These are phyloP conservation scores for Mycena floridula DNA, from an alignment of 768 basidiomycete genomes.

Conservation along the genomic window DNA sequence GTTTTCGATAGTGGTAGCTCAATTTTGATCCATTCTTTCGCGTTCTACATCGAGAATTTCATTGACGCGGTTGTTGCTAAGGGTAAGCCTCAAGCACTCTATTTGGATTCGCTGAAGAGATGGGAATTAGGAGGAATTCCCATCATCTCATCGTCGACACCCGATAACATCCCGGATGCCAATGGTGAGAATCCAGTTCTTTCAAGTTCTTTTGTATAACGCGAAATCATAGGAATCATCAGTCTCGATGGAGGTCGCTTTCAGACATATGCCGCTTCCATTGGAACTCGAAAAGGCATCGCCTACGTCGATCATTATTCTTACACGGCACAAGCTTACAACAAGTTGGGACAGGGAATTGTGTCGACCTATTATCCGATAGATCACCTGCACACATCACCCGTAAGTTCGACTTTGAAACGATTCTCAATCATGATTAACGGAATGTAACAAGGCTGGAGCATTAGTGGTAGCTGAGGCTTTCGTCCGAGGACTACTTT, in stretches of 20 bases:
- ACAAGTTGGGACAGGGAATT: too few relatives aligned
- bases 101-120: too few relatives aligned
- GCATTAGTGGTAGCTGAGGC: slow-evolving; percentile 42
- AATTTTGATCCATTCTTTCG: slow-evolving; percentile 38
- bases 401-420: too few relatives aligned
- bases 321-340: slow-evolving; percentile 36
- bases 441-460: too few relatives aligned
- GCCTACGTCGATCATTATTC: slow-evolving; percentile 41
- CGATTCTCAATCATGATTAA: too few relatives aligned
- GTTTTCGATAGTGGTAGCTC: too few relatives aligned
- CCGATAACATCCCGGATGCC: slow-evolving; percentile 32
- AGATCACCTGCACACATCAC: slow-evolving; percentile 42
- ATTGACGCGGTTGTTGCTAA: slow-evolving; percentile 34
- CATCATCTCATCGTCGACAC: slow-evolving; percentile 12
- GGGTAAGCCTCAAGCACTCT: too few relatives aligned
- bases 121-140: slow-evolving; percentile 13
- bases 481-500: slow-evolving; percentile 39
- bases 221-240: slow-evolving; percentile 20
- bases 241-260: slow-evolving; percentile 34
- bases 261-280: slow-evolving; percentile 35
- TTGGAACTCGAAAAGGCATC: slow-evolving; percentile 28
- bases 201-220: too few relatives aligned
- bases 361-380: slow-evolving; percentile 35
- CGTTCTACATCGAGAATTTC: slow-evolving; percentile 39
- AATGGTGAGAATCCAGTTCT: too few relatives aligned